Conservation (phyloP, 345 rosid species). For the Heritiera fomes region DNA sequence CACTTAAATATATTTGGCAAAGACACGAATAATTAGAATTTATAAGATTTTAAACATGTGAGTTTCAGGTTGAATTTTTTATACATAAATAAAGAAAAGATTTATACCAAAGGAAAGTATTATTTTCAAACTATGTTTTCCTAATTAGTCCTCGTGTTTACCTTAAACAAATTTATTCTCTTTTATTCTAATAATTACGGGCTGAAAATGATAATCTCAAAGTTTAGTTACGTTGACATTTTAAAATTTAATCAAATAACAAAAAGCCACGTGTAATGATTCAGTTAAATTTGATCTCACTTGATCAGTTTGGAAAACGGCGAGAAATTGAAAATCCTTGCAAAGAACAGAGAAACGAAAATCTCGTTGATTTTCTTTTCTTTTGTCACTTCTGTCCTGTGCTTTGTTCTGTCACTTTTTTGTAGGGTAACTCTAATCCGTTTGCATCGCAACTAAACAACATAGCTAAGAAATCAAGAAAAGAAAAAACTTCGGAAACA, state of each 20-base stretch:
- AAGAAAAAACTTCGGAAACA: no score
- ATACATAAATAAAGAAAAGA: no score
- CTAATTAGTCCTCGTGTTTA: no score
- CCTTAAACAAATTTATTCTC: not conserved
- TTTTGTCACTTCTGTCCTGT: not conserved
- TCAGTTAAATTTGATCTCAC: not conserved
- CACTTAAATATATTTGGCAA: no score
- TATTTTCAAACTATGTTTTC: no score
- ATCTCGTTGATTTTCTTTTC: not conserved
- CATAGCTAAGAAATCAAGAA: not conserved
- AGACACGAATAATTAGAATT: no score
- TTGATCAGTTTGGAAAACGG: not conserved
- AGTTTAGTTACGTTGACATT: not conserved
- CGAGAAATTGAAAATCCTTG: constrained; percentile 11
- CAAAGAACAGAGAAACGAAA: not conserved
- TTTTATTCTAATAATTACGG: not conserved
- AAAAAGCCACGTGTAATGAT: not conserved
- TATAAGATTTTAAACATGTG: no score
- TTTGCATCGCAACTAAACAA: not conserved
- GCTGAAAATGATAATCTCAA: not conserved
- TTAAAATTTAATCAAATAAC: not conserved
- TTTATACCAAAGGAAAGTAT: no score
- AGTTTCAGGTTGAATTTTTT: no score
- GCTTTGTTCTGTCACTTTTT: not conserved
- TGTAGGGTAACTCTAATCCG: constrained; percentile 1